These are phyloP conservation scores for Novymonas esmeraldas DNA, from an alignment of 208 protist genomes.

Conservation along the genomic window DNA sequence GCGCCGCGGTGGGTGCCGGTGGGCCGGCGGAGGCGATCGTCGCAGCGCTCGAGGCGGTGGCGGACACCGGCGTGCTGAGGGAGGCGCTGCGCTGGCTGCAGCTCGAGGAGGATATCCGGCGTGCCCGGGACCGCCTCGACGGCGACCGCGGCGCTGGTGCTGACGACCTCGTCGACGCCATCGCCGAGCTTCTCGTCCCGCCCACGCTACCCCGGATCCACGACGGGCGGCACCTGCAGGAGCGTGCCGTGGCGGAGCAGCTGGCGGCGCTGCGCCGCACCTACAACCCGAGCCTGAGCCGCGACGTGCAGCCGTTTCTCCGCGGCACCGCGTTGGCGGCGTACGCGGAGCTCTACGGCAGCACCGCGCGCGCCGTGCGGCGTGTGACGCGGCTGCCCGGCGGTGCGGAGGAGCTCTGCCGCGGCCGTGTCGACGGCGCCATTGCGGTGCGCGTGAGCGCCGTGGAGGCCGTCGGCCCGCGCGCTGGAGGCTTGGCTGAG, in stretches of 20 bases:
- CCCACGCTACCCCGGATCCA: constrained; percentile 49
- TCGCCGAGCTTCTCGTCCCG: constrained; percentile 32
- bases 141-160: constrained; percentile 9
- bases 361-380: constrained; percentile 20
- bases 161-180: constrained; percentile 8
- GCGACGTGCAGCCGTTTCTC: constrained; percentile 69
- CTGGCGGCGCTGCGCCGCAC: constrained; percentile 59
- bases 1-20: not conserved
- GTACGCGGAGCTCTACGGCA: constrained; percentile 82
- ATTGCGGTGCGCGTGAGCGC: constrained; percentile 36
- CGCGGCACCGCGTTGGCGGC: constrained; percentile 65
- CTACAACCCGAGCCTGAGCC: constrained; percentile 76
- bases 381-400: constrained; percentile 28
- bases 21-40: constrained; percentile 15
- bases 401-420: constrained; percentile 19
- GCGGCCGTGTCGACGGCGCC: constrained; percentile 26
- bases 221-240: constrained; percentile 41
- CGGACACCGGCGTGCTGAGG: constrained; percentile 26
- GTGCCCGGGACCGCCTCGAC: constrained; percentile 31
- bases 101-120: constrained; percentile 33
- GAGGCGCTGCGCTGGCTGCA: constrained; percentile 37
- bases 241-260: constrained; percentile 49
- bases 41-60: constrained; percentile 26
- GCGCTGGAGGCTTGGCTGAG: constrained; percentile 23
- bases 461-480: constrained; percentile 37